These are phyloP conservation scores for Kodamaea kaohsiungensis DNA, from an alignment of 805 yeast species.

Conservation along the genomic window DNA sequence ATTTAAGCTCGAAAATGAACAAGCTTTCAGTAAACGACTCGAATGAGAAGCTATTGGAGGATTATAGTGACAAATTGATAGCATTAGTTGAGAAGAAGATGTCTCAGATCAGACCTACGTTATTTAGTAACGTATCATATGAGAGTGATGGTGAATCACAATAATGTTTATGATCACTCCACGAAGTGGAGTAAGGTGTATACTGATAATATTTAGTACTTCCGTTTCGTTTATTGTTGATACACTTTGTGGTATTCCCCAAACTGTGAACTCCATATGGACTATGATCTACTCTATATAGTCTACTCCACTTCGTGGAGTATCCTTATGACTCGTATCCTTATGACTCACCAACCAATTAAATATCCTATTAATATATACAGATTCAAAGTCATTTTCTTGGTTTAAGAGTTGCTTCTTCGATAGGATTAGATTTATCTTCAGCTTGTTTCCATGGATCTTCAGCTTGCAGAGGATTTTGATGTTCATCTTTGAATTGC, in stretches of 20 bases:
- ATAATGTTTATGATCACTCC: too few relatives aligned
- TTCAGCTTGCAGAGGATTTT: not conserved
- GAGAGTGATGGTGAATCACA: conserved; percentile 3
- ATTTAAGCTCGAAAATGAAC: not conserved
- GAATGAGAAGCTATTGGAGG: conserved; percentile 25
- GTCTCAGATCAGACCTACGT: not conserved
- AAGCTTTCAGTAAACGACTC: not conserved
- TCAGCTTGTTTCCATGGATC: conserved; percentile 36
- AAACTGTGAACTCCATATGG: too few relatives aligned
- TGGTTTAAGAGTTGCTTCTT: conserved; percentile 40
- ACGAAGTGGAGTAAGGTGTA: too few relatives aligned
- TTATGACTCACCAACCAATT: not conserved
- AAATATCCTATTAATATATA: conserved; percentile 3
- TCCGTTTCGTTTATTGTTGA: too few relatives aligned
- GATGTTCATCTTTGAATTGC: conserved; percentile 5
- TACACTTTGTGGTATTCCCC: too few relatives aligned
- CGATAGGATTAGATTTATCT: conserved; percentile 31
- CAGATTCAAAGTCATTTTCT: conserved; percentile 17
- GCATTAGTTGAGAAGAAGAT: conserved; percentile 28
- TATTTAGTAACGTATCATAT: not conserved
- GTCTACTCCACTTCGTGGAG: too few relatives aligned
- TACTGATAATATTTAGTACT: too few relatives aligned
- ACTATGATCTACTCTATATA: too few relatives aligned
- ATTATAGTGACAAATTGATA: conserved; percentile 39
- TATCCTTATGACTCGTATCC: too few relatives aligned